Evolutionary conservation across 169 alveolate genomes (phyloP), one percentile per base, ranked within the genome.

Genomic region (Eimeria tenella): DNA sequence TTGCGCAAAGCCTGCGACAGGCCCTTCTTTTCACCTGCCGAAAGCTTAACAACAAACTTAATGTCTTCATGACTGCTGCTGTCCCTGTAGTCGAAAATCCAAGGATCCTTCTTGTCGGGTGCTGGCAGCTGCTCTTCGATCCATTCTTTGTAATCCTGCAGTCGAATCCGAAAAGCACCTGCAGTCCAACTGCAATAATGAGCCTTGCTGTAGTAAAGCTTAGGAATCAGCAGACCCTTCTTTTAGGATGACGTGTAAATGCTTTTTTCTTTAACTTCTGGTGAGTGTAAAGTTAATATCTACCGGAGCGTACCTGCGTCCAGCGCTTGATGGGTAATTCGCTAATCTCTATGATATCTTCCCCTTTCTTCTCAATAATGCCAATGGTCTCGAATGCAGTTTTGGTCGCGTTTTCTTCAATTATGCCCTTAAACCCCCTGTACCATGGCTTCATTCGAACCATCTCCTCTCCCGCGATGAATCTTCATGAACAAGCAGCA

Each of bases 281-380:
- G n/a, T 25, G 60, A 31, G 42, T 31, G 42, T 31, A 31, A 2
- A 31, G 42, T 31, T 31, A 31, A 31, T 31, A 31, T 31, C 7
- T 15, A 13, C 13, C 99, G 94, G 98, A 98, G 97, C 91, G 31
- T 98, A 99, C 96, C 98, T 99, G 97, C 21, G 99, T 99, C 99
- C 99, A 99, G 94, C 97, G 98, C 75, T 98, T 97, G 75, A 99
- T 97, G 4, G 99, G 99, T n/a, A 99, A 97, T 96, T 99, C 99
- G 50, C 99, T 98, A 31, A 96, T 94, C 50, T 97, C 98, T 50
- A 95, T 95, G 52, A 97, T 96, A 75, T 95, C 96, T 79, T 96
- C 97, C 65, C 95, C 96, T 7, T 82, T 81, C 86, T 95, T 75
- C 84, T 93, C 94, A 63, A 96, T 96, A 90, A 95, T 86, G 63